Evolutionary conservation across 495 filamentous ascomycete genomes (phyloP).

Genomic region (Delitschia confertaspora): DNA sequence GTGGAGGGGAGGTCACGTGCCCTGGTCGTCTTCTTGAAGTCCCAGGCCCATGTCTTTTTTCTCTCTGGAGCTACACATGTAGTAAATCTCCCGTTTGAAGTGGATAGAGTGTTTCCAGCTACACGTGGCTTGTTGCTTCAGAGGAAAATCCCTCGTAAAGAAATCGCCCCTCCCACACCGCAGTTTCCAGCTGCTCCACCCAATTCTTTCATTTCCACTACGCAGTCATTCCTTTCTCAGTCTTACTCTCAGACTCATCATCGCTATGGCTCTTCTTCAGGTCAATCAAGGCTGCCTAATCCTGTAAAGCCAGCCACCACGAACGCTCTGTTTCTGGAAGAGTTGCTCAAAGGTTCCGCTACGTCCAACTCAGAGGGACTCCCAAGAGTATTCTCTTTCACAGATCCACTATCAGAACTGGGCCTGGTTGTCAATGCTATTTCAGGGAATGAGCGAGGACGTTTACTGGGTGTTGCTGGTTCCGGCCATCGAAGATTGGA

Average conservation of each 20-base stretch:
- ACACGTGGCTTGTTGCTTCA: slow-evolving; percentile 78
- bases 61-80: slow-evolving; percentile 82
- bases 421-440: slow-evolving; percentile 59
- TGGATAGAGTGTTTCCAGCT: slow-evolving; percentile 76
- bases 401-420: slow-evolving; percentile 77
- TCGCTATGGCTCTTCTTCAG: slow-evolving; percentile 16
- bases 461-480: slow-evolving; percentile 13
- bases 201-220: slow-evolving; percentile 64
- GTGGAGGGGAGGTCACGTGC: slow-evolving; percentile 46
- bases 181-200: slow-evolving; percentile 48
- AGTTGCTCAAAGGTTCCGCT: slow-evolving; percentile 15
- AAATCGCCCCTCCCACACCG: slow-evolving; percentile 29
- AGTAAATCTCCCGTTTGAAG: slow-evolving; percentile 87
- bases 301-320: slow-evolving; percentile 8
- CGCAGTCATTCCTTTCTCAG: slow-evolving; percentile 11
- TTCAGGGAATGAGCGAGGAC: slow-evolving; percentile 12
- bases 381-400: slow-evolving; percentile 75
- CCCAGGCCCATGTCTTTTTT: slow-evolving; percentile 88
- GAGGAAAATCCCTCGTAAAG: slow-evolving; percentile 47
- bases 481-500: slow-evolving; percentile 36
- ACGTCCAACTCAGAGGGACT: slow-evolving; percentile 42
- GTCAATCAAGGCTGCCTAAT: slow-evolving; percentile 2
- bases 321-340: slow-evolving; percentile 20
- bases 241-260: slow-evolving; percentile 39
- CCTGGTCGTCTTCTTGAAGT: slow-evolving; percentile 83